These are phyloP conservation scores for Marvania coccoides DNA, from an alignment of 139 green algal genomes.

Conservation along the genomic window DNA sequence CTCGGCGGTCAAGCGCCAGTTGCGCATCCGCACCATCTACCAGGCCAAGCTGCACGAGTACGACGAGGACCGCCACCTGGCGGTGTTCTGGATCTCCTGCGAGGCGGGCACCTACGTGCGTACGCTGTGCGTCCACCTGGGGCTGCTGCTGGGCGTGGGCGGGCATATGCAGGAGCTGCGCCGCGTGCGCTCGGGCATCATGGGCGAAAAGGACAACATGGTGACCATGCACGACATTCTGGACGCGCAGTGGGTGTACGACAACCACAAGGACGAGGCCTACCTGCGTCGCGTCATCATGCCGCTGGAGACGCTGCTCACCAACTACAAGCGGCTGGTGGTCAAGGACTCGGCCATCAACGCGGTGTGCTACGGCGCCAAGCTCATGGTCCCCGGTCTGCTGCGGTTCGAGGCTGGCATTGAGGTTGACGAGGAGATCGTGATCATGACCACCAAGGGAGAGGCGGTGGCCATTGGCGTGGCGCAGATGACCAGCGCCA, in stretches of 20 bases:
- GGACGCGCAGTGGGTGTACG: slow-evolving; percentile 88
- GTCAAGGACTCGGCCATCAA: slow-evolving; percentile 98
- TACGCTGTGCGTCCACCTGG: slow-evolving; percentile 96
- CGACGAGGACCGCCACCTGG: slow-evolving; percentile 89
- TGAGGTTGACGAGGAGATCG: slow-evolving; percentile 92
- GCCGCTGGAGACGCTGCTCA: slow-evolving; percentile 93
- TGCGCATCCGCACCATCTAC: slow-evolving; percentile 97
- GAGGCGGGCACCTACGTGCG: slow-evolving; percentile 97
- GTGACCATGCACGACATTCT: slow-evolving; percentile 99
- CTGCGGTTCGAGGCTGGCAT: slow-evolving; percentile 82
- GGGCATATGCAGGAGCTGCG: slow-evolving; percentile 98
- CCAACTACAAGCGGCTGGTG: slow-evolving; percentile 91
- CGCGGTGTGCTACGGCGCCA: slow-evolving; percentile 98
- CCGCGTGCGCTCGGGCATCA: slow-evolving; percentile 86
- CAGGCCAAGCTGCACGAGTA: slow-evolving; percentile 90
- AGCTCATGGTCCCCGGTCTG: slow-evolving; percentile 97
- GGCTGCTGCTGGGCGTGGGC: slow-evolving; percentile 90
- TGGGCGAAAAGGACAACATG: slow-evolving; percentile 97
- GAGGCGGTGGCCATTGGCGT: slow-evolving; percentile 94
- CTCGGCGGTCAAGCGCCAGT: slow-evolving; percentile 97
- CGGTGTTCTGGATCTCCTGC: slow-evolving; percentile 93
- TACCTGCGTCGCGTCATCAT: slow-evolving; percentile 92
- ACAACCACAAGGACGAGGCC: slow-evolving; percentile 86
- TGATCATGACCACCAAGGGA: slow-evolving; percentile 99
- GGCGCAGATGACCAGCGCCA: slow-evolving; percentile 92